Conservation (phyloP, 2,329 filamentous ascomycete genomes). For the Akanthomyces dipterigenus region DNA sequence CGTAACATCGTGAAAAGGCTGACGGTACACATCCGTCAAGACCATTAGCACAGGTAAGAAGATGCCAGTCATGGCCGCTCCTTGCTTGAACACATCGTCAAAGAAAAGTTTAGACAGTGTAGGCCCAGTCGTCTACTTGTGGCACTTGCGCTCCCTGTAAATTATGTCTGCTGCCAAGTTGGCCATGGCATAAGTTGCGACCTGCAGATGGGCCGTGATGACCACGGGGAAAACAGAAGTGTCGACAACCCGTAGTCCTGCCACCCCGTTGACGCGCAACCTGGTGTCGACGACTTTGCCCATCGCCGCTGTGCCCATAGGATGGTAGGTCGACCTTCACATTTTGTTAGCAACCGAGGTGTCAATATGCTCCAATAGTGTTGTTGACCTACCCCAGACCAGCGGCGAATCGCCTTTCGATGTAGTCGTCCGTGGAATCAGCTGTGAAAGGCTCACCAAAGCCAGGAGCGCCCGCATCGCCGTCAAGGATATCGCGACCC, state of each 20-base stretch:
- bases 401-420: conserved; percentile 20
- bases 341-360: neutral
- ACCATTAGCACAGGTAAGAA: neutral
- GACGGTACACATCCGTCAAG: neutral
- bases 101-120: neutral
- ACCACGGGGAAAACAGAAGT: conserved; percentile 29
- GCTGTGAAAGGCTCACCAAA: conserved; percentile 17
- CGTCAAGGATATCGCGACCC: conserved; percentile 19
- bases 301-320: conserved; percentile 25
- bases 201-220: conserved; percentile 34
- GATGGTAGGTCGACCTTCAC: conserved; percentile 21
- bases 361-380: neutral
- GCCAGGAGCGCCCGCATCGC: conserved; percentile 15
- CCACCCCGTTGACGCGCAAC: conserved; percentile 30
- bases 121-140: neutral
- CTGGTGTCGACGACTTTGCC: conserved; percentile 39
- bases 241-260: conserved; percentile 32
- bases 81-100: neutral
- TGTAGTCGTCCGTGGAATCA: conserved; percentile 22
- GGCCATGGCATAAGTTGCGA: conserved; percentile 47
- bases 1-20: neutral
- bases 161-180: conserved; percentile 56
- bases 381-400: conserved; percentile 3
- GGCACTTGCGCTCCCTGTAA: conserved; percentile 1
- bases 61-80: neutral